Conservation (phyloP, 148 eudicot species). For the Silene latifolia region DNA sequence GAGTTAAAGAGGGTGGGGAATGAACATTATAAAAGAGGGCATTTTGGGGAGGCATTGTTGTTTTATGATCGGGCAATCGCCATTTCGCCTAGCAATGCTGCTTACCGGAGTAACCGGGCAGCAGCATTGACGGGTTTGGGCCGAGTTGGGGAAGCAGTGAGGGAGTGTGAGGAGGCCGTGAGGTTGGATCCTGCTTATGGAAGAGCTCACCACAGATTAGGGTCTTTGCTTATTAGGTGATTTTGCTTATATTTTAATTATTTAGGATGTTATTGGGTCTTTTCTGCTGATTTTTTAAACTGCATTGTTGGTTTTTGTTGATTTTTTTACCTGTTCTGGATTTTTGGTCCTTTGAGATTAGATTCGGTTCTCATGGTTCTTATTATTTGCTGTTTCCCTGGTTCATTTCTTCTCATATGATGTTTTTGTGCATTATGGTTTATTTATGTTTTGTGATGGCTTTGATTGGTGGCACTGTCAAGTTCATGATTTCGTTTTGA, state of each 20-base stretch:
- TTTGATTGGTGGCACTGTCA: slow-evolving; percentile 3
- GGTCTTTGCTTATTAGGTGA: slow-evolving; percentile 76
- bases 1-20: slow-evolving; percentile 70
- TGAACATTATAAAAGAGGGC: slow-evolving; percentile 55
- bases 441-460: neutral
- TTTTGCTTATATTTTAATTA: slow-evolving; percentile 6
- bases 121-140: slow-evolving; percentile 61
- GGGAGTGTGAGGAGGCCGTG: slow-evolving; percentile 79
- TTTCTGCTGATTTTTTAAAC: neutral
- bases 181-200: slow-evolving; percentile 57
- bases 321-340: neutral
- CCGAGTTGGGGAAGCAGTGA: slow-evolving; percentile 56
- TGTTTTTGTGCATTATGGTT: neutral
- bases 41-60: slow-evolving; percentile 56
- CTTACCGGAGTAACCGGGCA: slow-evolving; percentile 69
- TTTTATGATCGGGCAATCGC: slow-evolving; percentile 65
- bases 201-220: slow-evolving; percentile 78
- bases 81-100: slow-evolving; percentile 56
- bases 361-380: neutral
- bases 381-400: neutral
- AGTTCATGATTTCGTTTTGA: slow-evolving; percentile 16
- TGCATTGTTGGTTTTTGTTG: neutral
- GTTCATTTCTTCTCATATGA: neutral
- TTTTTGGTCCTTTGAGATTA: neutral
- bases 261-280: neutral